Conservation (phyloP, 2,329 filamentous ascomycete genomes). For the Trichoderma atrobrunneum region DNA sequence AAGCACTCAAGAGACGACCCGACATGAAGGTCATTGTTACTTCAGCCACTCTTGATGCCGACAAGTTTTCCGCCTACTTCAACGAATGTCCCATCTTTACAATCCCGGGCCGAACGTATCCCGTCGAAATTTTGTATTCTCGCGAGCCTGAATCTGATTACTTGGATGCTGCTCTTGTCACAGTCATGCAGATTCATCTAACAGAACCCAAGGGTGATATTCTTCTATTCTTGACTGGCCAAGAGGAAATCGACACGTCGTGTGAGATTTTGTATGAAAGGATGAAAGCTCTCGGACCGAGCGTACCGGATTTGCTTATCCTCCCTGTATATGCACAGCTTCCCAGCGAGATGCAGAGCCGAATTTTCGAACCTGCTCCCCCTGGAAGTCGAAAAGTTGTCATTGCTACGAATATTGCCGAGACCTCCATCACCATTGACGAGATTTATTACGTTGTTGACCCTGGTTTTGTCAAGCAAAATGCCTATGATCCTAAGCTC, state of each 20-base stretch:
- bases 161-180: conserved; percentile 87
- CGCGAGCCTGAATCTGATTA: conserved; percentile 95
- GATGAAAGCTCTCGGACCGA: conserved; percentile 91
- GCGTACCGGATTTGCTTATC: conserved; percentile 87
- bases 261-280: conserved; percentile 91
- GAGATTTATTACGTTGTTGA: conserved; percentile 97
- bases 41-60: conserved; percentile 91
- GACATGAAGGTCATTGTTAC: conserved; percentile 96
- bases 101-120: conserved; percentile 91
- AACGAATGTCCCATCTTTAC: conserved; percentile 95
- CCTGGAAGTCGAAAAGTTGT: conserved; percentile 86
- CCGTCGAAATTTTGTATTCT: conserved; percentile 94
- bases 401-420: conserved; percentile 96
- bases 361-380: conserved; percentile 91
- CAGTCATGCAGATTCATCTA: conserved; percentile 97
- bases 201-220: conserved; percentile 92
- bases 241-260: conserved; percentile 95
- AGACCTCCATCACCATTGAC: conserved; percentile 97
- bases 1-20: conserved; percentile 78
- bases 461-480: conserved; percentile 96
- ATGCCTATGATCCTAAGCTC: conserved; percentile 92
- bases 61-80: conserved; percentile 97
- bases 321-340: conserved; percentile 94
- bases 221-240: conserved; percentile 91
- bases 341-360: conserved; percentile 88